Evolutionary conservation across 2,329 filamentous ascomycete species (phyloP).

Genomic region (Aspergillus sp.): DNA sequence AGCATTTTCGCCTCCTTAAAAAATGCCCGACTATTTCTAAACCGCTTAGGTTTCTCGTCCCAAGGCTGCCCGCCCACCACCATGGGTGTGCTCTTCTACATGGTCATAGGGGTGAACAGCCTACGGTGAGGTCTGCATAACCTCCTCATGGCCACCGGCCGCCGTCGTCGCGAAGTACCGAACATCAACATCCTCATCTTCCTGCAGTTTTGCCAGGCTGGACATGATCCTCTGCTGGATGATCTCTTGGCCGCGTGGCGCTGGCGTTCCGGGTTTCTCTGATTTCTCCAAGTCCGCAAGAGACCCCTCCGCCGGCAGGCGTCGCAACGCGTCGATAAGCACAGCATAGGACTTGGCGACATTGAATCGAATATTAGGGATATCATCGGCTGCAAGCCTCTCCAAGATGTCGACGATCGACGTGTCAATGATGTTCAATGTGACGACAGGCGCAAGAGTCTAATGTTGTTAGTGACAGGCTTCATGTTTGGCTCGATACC

Average conservation of each 20-base stretch:
- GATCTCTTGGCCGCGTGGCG: conserved; percentile 64
- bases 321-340: conserved; percentile 82
- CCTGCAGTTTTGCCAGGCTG: conserved; percentile 87
- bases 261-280: conserved; percentile 47
- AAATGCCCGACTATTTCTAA: conserved; percentile 31
- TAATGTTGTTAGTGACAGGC: conserved; percentile 35
- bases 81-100: conserved; percentile 11
- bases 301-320: conserved; percentile 80
- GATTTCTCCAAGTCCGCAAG: conserved; percentile 77
- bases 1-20: conserved; percentile 25
- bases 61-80: conserved; percentile 11
- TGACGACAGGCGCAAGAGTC: conserved; percentile 90
- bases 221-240: conserved; percentile 81
- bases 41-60: conserved; percentile 20
- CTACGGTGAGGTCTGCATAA: conserved; percentile 45
- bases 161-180: conserved; percentile 95
- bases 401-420: conserved; percentile 94
- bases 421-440: conserved; percentile 81
- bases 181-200: conserved; percentile 96
- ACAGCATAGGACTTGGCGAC: conserved; percentile 95
- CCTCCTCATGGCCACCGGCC: conserved; percentile 47
- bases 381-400: conserved; percentile 85
- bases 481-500: neutral
- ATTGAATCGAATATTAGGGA: conserved; percentile 99
- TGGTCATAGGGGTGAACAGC: conserved; percentile 11